Base-by-base conservation (phyloP, 164 flowering plant species). In the Tetrastigma voinierianum region DNA sequence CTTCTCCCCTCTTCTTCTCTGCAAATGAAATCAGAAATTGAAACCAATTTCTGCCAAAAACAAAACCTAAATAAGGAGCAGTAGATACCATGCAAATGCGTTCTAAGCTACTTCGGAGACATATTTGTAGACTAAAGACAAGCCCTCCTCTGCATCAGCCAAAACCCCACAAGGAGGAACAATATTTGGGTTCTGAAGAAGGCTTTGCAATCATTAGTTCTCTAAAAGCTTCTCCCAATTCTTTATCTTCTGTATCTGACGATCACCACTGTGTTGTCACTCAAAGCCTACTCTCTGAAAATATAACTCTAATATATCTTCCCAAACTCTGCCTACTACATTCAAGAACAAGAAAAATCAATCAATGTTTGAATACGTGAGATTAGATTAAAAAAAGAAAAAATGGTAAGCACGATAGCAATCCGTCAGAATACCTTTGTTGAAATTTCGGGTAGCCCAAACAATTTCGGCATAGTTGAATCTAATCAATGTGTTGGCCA, bases 71-170 rank as follows among this genome's bases (percentile, higher is more conserved):
- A 51, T 62, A 56, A 40, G 53, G 46, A 65, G 11, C 10, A 49
- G 66, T 66, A 19, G 23, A 21, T 83, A 90, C 98, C 97, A 63
- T 91, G 98, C 67, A 93, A 83, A 78, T 87, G 89, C 75, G 83
- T 75, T 89, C 98, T 57, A 93, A 78, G 81, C 91, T 93, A 65
- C 98, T 97, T 96, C 93, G 9, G 98, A 90, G 11, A 93, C 94
- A 69, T 78, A 91, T 61, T 82, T 90, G 81, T 93, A 90, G 8
- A 93, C 91, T 81, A 93, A 79, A 74, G 88, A 93, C 64, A 93
- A 67, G 7, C 96, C 98, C 70, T 84, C 84, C 53, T 86, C 93
- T 24, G 88, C 81, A 76, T 88, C 96, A 63, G 88, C 84, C 98
- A 93, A 67, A 91, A 93, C 1, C 98, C 98, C 49, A 91, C 64